Conservation (phyloP, 768 basidiomycete genomes). For the Candolleomyces efflorescens region DNA sequence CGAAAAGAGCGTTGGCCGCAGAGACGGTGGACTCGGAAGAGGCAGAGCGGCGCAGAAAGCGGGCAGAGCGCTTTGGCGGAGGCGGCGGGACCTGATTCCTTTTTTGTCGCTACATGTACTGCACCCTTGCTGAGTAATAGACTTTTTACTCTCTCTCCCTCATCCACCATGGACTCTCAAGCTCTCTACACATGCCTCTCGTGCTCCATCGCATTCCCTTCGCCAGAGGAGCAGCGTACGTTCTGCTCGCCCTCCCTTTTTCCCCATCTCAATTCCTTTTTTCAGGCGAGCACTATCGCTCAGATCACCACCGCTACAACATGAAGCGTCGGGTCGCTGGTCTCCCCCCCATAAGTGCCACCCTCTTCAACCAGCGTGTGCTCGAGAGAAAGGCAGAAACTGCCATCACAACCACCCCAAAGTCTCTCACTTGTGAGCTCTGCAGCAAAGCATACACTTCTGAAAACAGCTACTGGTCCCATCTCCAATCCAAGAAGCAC, state of each 20-base stretch:
- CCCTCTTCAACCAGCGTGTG: constrained; percentile 85
- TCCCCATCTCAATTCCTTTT: constrained; percentile 1
- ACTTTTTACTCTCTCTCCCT: constrained; percentile 1
- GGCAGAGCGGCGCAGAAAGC: constrained; percentile 49
- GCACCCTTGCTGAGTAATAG: background rate
- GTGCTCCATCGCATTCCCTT: constrained; percentile 82
- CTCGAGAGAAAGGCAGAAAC: constrained; percentile 75
- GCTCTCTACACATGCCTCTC: constrained; percentile 82
- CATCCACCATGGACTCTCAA: constrained; percentile 25
- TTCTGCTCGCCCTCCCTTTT: constrained; percentile 10
- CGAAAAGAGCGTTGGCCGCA: constrained; percentile 31
- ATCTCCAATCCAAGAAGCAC: constrained; percentile 87
- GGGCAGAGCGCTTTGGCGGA: constrained; percentile 70
- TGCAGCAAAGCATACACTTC: constrained; percentile 92
- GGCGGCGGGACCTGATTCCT: no score
- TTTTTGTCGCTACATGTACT: background rate
- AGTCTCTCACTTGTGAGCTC: constrained; percentile 62
- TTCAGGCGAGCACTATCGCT: constrained; percentile 81
- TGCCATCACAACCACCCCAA: constrained; percentile 56
- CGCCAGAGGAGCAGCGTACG: constrained; percentile 81
- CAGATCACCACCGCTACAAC: constrained; percentile 96
- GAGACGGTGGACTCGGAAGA: constrained; percentile 56
- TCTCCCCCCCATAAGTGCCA: constrained; percentile 76
- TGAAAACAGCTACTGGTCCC: constrained; percentile 85
- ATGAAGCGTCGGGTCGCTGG: constrained; percentile 94